Conservation (phyloP, 2,329 filamentous ascomycete genomes). For the Sphaerulina populicola region DNA sequence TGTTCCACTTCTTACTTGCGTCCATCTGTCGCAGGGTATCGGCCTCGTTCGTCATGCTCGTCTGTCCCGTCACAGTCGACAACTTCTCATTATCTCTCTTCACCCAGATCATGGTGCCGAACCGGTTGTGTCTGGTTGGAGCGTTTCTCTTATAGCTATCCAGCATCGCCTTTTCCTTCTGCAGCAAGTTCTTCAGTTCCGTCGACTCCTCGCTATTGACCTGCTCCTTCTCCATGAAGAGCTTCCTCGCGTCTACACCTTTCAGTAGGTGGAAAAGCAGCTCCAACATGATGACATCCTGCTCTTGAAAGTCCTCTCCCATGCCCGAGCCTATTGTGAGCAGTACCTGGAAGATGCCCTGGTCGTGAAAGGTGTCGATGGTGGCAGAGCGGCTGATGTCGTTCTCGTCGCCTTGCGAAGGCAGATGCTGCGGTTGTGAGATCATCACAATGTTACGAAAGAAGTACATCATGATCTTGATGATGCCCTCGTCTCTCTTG, state of each 20-base stretch:
- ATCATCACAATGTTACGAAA: slow-evolving; percentile 85
- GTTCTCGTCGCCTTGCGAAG: slow-evolving; percentile 78
- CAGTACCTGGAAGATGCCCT: slow-evolving; percentile 80
- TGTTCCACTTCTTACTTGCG: slow-evolving; percentile 79
- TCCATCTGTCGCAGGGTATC: slow-evolving; percentile 82
- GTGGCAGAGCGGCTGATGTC: slow-evolving; percentile 81
- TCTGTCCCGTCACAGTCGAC: slow-evolving; percentile 80
- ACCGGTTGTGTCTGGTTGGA: slow-evolving; percentile 82
- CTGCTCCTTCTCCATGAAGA: slow-evolving; percentile 76
- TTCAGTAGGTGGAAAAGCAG: slow-evolving; percentile 89
- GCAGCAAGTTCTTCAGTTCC: slow-evolving; percentile 66
- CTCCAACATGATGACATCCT: slow-evolving; percentile 85
- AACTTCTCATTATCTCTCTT: slow-evolving; percentile 78
- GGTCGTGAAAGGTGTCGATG: slow-evolving; percentile 79
- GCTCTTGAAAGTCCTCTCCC: slow-evolving; percentile 81
- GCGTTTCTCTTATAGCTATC: slow-evolving; percentile 67
- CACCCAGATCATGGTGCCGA: slow-evolving; percentile 96
- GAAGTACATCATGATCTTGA: slow-evolving; percentile 82
- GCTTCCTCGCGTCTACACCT: slow-evolving; percentile 69
- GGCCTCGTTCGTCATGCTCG: slow-evolving; percentile 65
- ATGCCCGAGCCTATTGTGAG: slow-evolving; percentile 86
- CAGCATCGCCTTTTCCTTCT: slow-evolving; percentile 76
- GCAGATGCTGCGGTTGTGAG: slow-evolving; percentile 59
- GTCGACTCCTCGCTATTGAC: slow-evolving; percentile 59
- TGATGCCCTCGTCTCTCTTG: slow-evolving; percentile 77